These are phyloP conservation scores for Ophiostoma angusticollis DNA, from an alignment of 2,329 filamentous ascomycete species.

Conservation along the genomic window DNA sequence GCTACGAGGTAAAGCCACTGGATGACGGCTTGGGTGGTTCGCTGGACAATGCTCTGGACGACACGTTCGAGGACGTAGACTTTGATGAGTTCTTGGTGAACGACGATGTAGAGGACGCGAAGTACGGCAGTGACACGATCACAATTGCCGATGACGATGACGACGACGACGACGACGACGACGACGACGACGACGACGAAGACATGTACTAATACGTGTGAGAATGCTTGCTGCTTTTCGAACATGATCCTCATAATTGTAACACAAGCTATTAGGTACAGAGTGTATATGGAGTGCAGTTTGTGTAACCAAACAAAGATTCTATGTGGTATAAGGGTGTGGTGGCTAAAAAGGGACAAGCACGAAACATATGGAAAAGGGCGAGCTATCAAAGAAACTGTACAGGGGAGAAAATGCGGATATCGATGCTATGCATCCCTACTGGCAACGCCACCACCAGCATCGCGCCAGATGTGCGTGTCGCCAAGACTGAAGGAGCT, in stretches of 20 bases:
- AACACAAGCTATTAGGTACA: no score
- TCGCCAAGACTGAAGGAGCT: conserved; percentile 36
- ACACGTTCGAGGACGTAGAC: not conserved
- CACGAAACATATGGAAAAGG: not conserved
- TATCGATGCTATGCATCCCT: not conserved
- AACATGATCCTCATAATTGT: no score
- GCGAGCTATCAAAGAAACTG: not conserved
- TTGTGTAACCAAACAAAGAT: no score
- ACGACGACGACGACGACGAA: not conserved
- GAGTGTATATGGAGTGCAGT: no score
- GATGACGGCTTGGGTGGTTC: not conserved
- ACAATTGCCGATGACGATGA: not conserved
- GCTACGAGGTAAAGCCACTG: not conserved
- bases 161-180: not conserved
- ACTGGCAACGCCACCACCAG: not conserved
- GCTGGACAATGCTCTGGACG: not conserved
- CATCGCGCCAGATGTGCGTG: conserved; percentile 36
- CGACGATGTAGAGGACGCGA: not conserved
- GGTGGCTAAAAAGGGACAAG: no score
- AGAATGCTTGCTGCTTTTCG: no score
- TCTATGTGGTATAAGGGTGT: no score
- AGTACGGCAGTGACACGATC: not conserved
- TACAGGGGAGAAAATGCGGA: not conserved
- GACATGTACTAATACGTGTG: not conserved
- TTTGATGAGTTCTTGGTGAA: no score